A percentile compares a stretch with the other conserved stretches of the same genome.
Evolutionary conservation across 1,139 yeast genomes (phyloP).

Genomic region (Protomyces gravidus): DNA sequence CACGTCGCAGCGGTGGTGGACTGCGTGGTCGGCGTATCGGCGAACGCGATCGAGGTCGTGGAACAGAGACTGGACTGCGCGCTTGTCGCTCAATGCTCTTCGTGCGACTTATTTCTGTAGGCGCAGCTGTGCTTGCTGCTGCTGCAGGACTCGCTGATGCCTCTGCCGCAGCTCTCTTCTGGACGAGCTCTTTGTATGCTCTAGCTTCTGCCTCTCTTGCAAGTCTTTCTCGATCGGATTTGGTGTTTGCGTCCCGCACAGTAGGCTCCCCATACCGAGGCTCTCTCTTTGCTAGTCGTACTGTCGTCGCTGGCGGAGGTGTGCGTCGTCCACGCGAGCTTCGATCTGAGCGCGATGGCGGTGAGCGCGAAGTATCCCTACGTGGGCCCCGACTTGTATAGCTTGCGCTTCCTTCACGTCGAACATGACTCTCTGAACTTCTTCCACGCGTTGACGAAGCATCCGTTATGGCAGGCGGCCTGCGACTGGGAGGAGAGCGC

Average conservation of each 20-base stretch:
- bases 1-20: not conserved
- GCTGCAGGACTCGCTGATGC: not conserved
- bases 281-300: not conserved
- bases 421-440: too few relatives aligned
- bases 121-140: not conserved
- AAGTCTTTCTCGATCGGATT: constrained; percentile 14
- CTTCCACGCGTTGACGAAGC: too few relatives aligned
- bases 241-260: constrained; percentile 22
- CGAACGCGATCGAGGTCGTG: not conserved
- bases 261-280: constrained; percentile 14
- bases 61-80: not conserved
- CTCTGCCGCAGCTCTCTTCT: not conserved
- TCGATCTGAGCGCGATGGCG: not conserved
- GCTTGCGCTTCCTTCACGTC: too few relatives aligned
- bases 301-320: not conserved
- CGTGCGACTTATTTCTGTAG: not conserved
- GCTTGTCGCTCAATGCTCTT: not conserved
- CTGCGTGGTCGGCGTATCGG: not conserved
- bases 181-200: constrained; percentile 10
- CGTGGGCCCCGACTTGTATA: too few relatives aligned
- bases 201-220: constrained; percentile 26
- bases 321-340: not conserved
- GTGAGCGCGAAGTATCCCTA: too few relatives aligned
- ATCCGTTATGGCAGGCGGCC: too few relatives aligned
- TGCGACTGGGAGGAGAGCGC: not conserved